Base-by-base conservation (phyloP, 768 basidiomycete species). In the Suillus ampliporus region DNA sequence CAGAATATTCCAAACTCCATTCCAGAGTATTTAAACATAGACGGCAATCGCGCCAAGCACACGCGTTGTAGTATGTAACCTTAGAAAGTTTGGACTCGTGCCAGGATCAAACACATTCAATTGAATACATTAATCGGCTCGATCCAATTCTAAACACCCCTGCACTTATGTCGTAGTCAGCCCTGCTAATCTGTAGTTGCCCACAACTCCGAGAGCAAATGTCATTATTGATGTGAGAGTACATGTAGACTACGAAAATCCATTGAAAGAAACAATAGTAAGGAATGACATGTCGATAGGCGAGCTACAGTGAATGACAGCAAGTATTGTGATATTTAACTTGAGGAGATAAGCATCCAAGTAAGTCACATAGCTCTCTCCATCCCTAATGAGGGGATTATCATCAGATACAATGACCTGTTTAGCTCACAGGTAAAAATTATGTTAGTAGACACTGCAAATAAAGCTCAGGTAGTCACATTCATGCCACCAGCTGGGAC, bases 401-500 rank as follows among this genome's bases (percentile, higher is more conserved):
- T n/a, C n/a, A n/a, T n/a, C n/a, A n/a, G n/a, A n/a, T n/a, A n/a
- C n/a, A n/a, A n/a, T n/a, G n/a, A n/a, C n/a, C n/a, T n/a, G n/a
- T n/a, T n/a, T n/a, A n/a, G n/a, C n/a, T n/a, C n/a, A n/a, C n/a
- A n/a, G n/a, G n/a, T n/a, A n/a, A n/a, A n/a, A n/a, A n/a, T n/a
- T n/a, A n/a, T n/a, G n/a, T n/a, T n/a, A n/a, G n/a, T n/a, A n/a
- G n/a, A n/a, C n/a, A n/a, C n/a, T n/a, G n/a, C n/a, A n/a, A n/a
- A n/a, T n/a, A n/a, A n/a, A 31, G 95, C 90, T 46, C 97, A 91
- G 1, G 95, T 97, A 0, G 97, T 97, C 2, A 97, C 96, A 73
- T 99, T 99, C 94, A 99, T 98, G 10, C 97, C 97, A 51, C 97
- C 97, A 2, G 97, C 97, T 5, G 97, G 97, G 1, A 97, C 97